A percentile compares a stretch with the other conserved stretches of the same genome.
Conservation (phyloP, 257 asterid species). For the Sherardia arvensis region DNA sequence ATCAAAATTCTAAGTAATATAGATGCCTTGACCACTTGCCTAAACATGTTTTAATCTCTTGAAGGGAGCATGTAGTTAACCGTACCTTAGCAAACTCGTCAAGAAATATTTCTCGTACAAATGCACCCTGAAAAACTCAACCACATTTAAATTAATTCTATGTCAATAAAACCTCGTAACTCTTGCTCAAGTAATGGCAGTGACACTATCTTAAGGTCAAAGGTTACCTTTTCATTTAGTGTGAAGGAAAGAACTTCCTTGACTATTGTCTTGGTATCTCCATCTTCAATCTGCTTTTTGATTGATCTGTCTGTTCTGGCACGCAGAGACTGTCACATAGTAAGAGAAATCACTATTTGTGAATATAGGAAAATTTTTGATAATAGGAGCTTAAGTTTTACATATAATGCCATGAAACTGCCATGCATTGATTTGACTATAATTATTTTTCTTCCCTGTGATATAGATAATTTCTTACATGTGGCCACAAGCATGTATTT, state of each 20-base stretch:
- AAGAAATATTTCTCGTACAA: conserved; percentile 69
- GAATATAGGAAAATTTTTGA: not conserved
- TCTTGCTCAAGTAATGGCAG: not conserved
- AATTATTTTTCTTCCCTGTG: not conserved
- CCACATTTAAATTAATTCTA: conserved; percentile 1
- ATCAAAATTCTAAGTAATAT: not conserved
- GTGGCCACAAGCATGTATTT: not conserved
- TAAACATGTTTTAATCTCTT: not conserved
- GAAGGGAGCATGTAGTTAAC: not conserved
- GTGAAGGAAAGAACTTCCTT: conserved; percentile 67
- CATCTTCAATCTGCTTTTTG: conserved; percentile 37
- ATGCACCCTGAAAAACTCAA: conserved; percentile 57
- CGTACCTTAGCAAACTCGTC: conserved; percentile 80
- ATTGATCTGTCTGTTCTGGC: conserved; percentile 58
- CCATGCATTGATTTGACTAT: not conserved
- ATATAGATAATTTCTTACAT: not conserved
- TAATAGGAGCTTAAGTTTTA: not conserved
- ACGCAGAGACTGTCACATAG: conserved; percentile 61
- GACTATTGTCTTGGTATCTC: conserved; percentile 38
- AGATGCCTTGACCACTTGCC: not conserved
- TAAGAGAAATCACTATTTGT: not conserved
- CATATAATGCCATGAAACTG: not conserved
- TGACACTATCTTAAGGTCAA: conserved; percentile 4
- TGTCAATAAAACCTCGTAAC: not conserved
- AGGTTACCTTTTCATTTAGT: conserved; percentile 68